Evolutionary conservation across 805 yeast species (phyloP).

Genomic region (Suhomyces sp.): DNA sequence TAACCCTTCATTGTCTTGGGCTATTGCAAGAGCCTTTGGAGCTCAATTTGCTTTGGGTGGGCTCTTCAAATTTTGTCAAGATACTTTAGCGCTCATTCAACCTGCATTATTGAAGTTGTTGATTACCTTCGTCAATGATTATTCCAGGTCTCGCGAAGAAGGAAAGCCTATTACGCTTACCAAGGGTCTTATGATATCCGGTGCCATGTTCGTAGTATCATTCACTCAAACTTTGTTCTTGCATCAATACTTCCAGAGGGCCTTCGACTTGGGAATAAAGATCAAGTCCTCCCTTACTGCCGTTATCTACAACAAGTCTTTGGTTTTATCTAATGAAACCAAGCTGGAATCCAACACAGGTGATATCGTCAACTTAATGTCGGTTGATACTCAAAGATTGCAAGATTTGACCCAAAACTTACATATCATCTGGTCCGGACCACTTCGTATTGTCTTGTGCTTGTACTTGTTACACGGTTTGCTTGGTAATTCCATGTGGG

Average conservation of each 20-base stretch:
- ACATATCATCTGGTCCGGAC: conserved; percentile 88
- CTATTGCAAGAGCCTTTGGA: conserved; percentile 74
- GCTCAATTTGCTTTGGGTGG: conserved; percentile 67
- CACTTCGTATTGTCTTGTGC: conserved; percentile 80
- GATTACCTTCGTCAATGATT: conserved; percentile 51
- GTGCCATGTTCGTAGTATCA: conserved; percentile 71
- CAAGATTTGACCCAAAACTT: conserved; percentile 79
- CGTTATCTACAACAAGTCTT: conserved; percentile 63
- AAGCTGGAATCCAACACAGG: conserved; percentile 76
- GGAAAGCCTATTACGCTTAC: conserved; percentile 59
- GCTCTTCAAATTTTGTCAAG: conserved; percentile 68
- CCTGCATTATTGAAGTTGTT: conserved; percentile 75
- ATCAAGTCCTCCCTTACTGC: conserved; percentile 68
- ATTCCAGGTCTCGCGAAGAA: conserved; percentile 30
- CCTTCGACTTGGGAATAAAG: conserved; percentile 74
- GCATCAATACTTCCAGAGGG: conserved; percentile 76
- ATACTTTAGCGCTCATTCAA: conserved; percentile 75
- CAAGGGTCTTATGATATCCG: conserved; percentile 71
- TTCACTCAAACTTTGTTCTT: conserved; percentile 72
- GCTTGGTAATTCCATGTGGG: conserved; percentile 92
- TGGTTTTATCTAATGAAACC: conserved; percentile 68
- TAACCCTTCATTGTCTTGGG: conserved; percentile 53
- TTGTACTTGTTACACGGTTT: conserved; percentile 66
- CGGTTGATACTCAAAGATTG: conserved; percentile 87
- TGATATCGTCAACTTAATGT: conserved; percentile 91